These are phyloP conservation scores for Heliamphora pulchella DNA, from an alignment of 179 eudicot species.

Conservation along the genomic window DNA sequence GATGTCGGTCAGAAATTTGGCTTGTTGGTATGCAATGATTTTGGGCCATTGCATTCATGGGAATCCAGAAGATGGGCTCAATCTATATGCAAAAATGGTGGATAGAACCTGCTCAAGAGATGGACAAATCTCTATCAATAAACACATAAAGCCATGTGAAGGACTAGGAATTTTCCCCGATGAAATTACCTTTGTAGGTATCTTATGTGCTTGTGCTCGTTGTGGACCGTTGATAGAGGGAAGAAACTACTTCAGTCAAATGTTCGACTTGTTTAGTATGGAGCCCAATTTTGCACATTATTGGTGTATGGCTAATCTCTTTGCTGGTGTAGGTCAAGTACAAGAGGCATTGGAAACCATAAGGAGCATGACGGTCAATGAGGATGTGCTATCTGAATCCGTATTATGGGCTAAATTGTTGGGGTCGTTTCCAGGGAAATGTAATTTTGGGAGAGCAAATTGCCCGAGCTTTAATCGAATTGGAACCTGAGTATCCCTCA, in stretches of 20 bases:
- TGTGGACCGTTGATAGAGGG: constrained; percentile 47
- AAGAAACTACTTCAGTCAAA: constrained; percentile 42
- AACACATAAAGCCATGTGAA: constrained; percentile 13
- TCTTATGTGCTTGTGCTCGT: constrained; percentile 74
- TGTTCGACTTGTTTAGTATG: constrained; percentile 39
- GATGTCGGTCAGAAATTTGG: constrained; percentile 40
- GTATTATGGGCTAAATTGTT: constrained; percentile 54
- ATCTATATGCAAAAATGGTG: constrained; percentile 44
- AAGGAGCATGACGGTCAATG: constrained; percentile 33
- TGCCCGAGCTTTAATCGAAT: constrained; percentile 44
- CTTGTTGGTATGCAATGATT: constrained; percentile 83
- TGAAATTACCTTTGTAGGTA: constrained; percentile 58
- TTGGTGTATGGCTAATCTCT: constrained; percentile 80
- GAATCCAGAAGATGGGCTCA: constrained; percentile 52
- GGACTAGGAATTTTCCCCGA: constrained; percentile 33
- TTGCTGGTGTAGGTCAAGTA: constrained; percentile 46
- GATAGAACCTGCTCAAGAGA: constrained; percentile 16
- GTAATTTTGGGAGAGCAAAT: constrained; percentile 44
- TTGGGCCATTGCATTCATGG: constrained; percentile 72
- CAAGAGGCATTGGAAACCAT: constrained; percentile 55
- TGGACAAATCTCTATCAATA: neutral
- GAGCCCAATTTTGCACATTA: constrained; percentile 66
- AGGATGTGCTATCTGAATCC: constrained; percentile 32
- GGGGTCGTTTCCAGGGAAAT: constrained; percentile 50
- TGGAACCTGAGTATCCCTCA: constrained; percentile 46